Evolutionary conservation across 1,284 basidiomycete genomes (phyloP), one percentile per base, ranked within the genome.

Genomic region (Caloboletus inedulis): DNA sequence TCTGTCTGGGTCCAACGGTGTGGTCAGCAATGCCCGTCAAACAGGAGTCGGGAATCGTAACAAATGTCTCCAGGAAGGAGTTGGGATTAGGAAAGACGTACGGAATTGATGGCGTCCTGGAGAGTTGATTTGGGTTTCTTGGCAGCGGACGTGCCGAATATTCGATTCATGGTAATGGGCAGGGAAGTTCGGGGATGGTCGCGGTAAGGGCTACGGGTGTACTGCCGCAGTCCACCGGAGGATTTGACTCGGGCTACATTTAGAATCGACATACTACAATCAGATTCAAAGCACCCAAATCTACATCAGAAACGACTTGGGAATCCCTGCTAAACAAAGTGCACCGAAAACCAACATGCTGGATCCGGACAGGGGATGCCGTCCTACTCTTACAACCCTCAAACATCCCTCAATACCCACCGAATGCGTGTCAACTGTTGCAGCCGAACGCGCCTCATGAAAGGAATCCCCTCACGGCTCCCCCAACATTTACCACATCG

Each of bases 121-220:
- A 99, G 81, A 2, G 79, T 79, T 0, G 95, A 85, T 65, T 94
- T 93, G 34, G 94, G 90, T 66, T 96, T 98, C 70, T 87, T 89
- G 71, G 80, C 81, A 18, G 80, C 61, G 7, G 88, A 85, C 1
- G 78, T 66, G 35, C 93, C 92, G 72, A 94, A 94, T 65, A 94
- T 88, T 52, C 88, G 80, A 65, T 91, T 89, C 88, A 91, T 91
- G 53, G 29, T 6, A 36, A 18, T 25, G 8, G 33, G 13, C n/a
- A n/a, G n/a, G n/a, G 21, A n/a, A n/a, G 31, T 9, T 27, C 25
- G 25, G 43, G 47, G 44, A 47, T 29, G 49, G 23, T 27, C 6
- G 43, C 19, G 13, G 37, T 43, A 10, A 44, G 6, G 18, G n/a
- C 31, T 35, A 36, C 18, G 21, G 34, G 18, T 7, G 47, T 42